Evolutionary conservation across 1,139 yeast genomes (phyloP).

Genomic region (Geotrichum klebahnii): DNA sequence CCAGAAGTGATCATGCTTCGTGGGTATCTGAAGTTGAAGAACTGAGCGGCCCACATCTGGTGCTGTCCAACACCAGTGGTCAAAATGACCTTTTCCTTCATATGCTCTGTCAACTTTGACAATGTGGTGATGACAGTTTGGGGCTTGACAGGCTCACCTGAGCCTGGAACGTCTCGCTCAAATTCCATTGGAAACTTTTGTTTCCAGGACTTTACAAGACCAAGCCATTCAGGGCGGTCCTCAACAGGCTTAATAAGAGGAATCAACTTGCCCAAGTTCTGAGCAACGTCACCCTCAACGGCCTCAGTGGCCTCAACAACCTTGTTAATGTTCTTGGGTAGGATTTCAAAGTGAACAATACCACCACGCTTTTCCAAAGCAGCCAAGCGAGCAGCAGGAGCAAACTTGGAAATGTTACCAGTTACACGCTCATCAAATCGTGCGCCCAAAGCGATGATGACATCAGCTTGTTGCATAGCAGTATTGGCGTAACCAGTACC

Average conservation of each 20-base stretch:
- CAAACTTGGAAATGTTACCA: constrained; percentile 77
- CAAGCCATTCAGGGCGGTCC: constrained; percentile 75
- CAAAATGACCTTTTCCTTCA: constrained; percentile 70
- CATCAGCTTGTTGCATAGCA: constrained; percentile 89
- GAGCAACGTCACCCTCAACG: constrained; percentile 89
- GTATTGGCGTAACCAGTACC: constrained; percentile 93
- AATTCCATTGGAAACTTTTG: constrained; percentile 79
- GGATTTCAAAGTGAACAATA: constrained; percentile 89
- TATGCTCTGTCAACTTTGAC: constrained; percentile 61
- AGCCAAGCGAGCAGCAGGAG: constrained; percentile 88
- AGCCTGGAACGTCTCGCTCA: constrained; percentile 52
- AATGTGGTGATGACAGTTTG: constrained; percentile 83
- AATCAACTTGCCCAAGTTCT: constrained; percentile 65
- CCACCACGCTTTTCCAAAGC: constrained; percentile 90
- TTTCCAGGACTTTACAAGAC: constrained; percentile 73
- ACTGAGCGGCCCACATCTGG: constrained; percentile 99
- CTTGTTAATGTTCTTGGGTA: constrained; percentile 95
- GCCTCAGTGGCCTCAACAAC: constrained; percentile 97
- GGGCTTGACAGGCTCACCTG: constrained; percentile 77
- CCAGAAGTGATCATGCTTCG: constrained; percentile 94
- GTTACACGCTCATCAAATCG: constrained; percentile 98
- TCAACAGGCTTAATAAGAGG: constrained; percentile 65
- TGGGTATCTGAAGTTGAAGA: constrained; percentile 87
- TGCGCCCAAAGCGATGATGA: constrained; percentile 91
- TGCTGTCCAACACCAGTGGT: constrained; percentile 99